Evolutionary conservation across 805 yeast species (phyloP).

Genomic region (Wickerhamomyces subpelliculosus): DNA sequence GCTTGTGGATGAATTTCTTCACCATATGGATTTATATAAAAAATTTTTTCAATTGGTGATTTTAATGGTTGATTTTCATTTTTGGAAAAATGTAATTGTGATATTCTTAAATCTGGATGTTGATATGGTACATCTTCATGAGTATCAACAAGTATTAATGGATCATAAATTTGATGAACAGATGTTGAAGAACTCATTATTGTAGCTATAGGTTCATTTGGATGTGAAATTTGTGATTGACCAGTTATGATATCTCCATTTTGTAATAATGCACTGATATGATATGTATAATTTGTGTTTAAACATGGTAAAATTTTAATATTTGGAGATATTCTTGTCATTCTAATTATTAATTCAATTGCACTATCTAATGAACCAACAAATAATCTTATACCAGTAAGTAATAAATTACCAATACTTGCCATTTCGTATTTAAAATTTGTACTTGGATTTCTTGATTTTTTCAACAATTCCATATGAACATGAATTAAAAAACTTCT

Average conservation of each 20-base stretch:
- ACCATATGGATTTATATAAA: slow-evolving; percentile 82
- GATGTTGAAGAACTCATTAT: slow-evolving; percentile 10
- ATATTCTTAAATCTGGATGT: slow-evolving; percentile 68
- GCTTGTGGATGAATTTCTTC: slow-evolving; percentile 78
- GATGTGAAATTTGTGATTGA: slow-evolving; percentile 91
- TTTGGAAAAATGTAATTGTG: slow-evolving; percentile 71
- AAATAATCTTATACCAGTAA: slow-evolving; percentile 76
- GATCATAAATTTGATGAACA: slow-evolving; percentile 9
- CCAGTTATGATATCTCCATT: slow-evolving; percentile 78
- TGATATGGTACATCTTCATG: slow-evolving; percentile 60
- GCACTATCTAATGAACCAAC: slow-evolving; percentile 83
- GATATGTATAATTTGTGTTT: slow-evolving; percentile 79
- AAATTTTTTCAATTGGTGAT: slow-evolving; percentile 66
- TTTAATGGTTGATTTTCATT: slow-evolving; percentile 53
- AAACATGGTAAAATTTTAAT: slow-evolving; percentile 70
- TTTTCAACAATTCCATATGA: slow-evolving; percentile 67
- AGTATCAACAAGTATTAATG: not conserved
- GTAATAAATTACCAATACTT: slow-evolving; percentile 75
- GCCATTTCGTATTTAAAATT: slow-evolving; percentile 73
- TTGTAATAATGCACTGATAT: slow-evolving; percentile 67
- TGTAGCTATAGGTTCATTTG: slow-evolving; percentile 29
- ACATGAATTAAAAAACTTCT: slow-evolving; percentile 74
- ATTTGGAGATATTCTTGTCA: slow-evolving; percentile 49
- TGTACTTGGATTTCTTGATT: slow-evolving; percentile 46
- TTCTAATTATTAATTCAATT: slow-evolving; percentile 62